These are phyloP conservation scores for Neurospora tetraspora DNA, from an alignment of 495 filamentous ascomycete genomes.

Conservation along the genomic window DNA sequence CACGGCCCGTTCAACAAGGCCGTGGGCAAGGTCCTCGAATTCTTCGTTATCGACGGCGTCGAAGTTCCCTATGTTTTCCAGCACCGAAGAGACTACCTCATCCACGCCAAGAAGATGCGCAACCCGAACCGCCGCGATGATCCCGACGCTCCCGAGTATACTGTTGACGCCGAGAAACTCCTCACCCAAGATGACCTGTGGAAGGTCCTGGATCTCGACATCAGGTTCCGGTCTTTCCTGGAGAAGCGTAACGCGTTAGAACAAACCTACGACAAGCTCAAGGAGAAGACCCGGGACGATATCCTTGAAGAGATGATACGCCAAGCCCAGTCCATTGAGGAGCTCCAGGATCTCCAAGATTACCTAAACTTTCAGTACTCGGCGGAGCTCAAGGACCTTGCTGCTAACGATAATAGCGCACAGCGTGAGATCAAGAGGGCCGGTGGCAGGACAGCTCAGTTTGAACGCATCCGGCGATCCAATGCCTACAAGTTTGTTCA, in stretches of 20 bases:
- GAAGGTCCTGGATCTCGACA: constrained; percentile 86
- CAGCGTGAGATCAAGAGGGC: constrained; percentile 55
- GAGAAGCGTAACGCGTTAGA: constrained; percentile 83
- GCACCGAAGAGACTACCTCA: constrained; percentile 94
- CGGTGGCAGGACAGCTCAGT: constrained; percentile 61
- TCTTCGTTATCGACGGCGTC: constrained; percentile 82
- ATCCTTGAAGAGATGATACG: constrained; percentile 73
- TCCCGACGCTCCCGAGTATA: constrained; percentile 58
- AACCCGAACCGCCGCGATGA: constrained; percentile 43
- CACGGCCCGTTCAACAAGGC: constrained; percentile 76
- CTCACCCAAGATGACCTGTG: constrained; percentile 88
- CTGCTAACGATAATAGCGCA: constrained; percentile 43
- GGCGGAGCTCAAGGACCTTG: constrained; percentile 65
- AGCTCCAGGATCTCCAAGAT: constrained; percentile 91
- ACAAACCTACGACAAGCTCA: constrained; percentile 63
- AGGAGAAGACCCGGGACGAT: constrained; percentile 42
- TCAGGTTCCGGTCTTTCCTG: constrained; percentile 82
- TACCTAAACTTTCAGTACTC: constrained; percentile 95
- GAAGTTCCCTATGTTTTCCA: constrained; percentile 98
- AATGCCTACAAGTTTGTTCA: constrained; percentile 74
- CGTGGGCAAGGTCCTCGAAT: constrained; percentile 86
- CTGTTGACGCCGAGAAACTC: constrained; percentile 73
- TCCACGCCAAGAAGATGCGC: constrained; percentile 71
- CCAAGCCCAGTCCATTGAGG: constrained; percentile 72
- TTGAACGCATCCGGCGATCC: constrained; percentile 71